Evolutionary conservation across 768 basidiomycete species (phyloP).

Genomic region (Russula foetens): DNA sequence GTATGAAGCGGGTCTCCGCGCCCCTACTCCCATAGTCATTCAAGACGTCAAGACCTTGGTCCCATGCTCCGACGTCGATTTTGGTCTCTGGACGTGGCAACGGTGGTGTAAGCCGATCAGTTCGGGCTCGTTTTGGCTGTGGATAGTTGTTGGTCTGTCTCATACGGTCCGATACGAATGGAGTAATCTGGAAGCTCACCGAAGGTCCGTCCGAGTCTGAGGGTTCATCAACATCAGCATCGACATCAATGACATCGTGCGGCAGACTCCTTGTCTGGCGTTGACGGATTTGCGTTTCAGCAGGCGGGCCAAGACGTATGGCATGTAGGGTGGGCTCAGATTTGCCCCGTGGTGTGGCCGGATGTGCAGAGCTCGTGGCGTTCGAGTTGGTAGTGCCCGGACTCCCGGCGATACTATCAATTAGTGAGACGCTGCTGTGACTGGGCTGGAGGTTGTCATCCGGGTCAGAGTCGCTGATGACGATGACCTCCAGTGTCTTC

Average conservation of each 20-base stretch:
- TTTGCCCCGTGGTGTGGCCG: neutral
- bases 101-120: neutral
- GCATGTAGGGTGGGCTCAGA: neutral
- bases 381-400: neutral
- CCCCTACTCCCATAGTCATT: neutral
- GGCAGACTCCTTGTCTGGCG: neutral
- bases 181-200: neutral
- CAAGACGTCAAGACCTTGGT: no score
- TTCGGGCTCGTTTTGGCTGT: constrained; percentile 1
- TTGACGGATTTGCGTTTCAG: neutral
- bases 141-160: neutral
- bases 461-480: neutral
- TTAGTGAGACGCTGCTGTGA: neutral
- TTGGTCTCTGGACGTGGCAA: no score
- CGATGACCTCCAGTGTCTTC: neutral
- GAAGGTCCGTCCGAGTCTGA: neutral
- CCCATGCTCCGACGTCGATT: neutral
- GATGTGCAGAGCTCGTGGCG: neutral
- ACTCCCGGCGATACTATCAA: neutral
- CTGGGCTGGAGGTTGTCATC: neutral
- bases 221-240: neutral
- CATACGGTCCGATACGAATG: neutral
- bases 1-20: neutral
- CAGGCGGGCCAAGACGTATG: no score
- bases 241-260: neutral